A percentile compares a stretch with the other conserved stretches of the same genome.
phyloP scores from a whole-genome alignment of 495 filamentous ascomycete species.

The Podospora didyma region DNA sequence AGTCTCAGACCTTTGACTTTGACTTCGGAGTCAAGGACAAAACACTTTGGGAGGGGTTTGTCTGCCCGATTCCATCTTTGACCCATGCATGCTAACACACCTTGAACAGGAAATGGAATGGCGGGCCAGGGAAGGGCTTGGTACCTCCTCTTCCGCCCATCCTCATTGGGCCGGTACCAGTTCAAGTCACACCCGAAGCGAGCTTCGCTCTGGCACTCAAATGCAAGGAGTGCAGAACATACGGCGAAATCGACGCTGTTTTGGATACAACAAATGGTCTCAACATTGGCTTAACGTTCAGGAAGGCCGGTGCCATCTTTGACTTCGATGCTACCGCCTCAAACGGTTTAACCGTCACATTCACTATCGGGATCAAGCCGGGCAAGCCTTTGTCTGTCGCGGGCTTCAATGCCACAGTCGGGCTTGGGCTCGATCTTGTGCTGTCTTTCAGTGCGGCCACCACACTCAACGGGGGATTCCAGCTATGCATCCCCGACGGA shows the following conservation, averaged over 20 bases:
- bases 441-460: constrained; percentile 19
- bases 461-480: constrained; percentile 24
- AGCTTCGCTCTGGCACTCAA: constrained; percentile 3
- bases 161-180: background rate
- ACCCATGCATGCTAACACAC: background rate
- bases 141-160: background rate
- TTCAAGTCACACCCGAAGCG: background rate
- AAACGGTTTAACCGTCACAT: background rate
- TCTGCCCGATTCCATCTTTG: background rate
- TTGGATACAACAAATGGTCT: constrained; percentile 6
- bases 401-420: constrained; percentile 26
- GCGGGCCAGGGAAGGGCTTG: too few species aligned
- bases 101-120: background rate
- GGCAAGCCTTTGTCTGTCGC: constrained; percentile 2
- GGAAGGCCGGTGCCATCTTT: constrained; percentile 5
- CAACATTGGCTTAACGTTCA: constrained; percentile 3
- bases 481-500: constrained; percentile 28
- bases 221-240: constrained; percentile 11
- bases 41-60: background rate
- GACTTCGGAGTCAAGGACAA: background rate
- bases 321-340: constrained; percentile 5
- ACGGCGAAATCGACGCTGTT: constrained; percentile 9
- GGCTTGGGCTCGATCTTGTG: constrained; percentile 26
- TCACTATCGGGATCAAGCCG: background rate
- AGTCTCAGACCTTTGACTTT: background rate